A percentile compares a stretch with the other conserved stretches of the same genome.
Evolutionary conservation across 495 filamentous ascomycete species (phyloP).

Genomic region (Penicillium herquei): DNA sequence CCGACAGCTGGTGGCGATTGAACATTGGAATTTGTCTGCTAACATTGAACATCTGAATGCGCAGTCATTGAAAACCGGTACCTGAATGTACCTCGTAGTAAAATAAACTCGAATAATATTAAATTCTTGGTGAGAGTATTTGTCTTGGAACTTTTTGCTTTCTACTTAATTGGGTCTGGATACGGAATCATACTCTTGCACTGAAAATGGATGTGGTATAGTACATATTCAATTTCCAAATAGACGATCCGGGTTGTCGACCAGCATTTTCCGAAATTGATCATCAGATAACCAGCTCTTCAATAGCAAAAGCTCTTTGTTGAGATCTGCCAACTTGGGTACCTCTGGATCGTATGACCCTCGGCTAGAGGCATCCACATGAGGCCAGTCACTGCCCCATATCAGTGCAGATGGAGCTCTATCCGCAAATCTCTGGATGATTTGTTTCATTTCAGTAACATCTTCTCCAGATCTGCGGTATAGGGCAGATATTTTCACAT

Average conservation of each 20-base stretch:
- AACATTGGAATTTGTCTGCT: not conserved
- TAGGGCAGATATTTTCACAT: conserved; percentile 17
- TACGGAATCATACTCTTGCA: too few species aligned
- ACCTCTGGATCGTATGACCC: not conserved
- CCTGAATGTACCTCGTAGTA: not conserved
- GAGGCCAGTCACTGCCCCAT: conserved; percentile 27
- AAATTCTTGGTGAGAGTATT: too few species aligned
- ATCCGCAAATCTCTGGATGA: conserved; percentile 12
- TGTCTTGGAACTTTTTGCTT: too few species aligned
- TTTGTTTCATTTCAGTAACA: conserved; percentile 12
- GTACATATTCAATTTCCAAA: conserved; percentile 7
- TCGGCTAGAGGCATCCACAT: conserved; percentile 13
- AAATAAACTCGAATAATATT: too few species aligned
- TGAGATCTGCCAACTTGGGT: conserved; percentile 1
- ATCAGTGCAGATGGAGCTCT: conserved; percentile 8
- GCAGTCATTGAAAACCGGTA: too few species aligned
- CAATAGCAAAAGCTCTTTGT: conserved; percentile 7
- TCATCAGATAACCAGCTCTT: conserved; percentile 10
- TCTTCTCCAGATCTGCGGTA: conserved; percentile 11
- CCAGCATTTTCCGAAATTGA: conserved; percentile 15
- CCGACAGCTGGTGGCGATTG: conserved; percentile 1
- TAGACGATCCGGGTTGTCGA: conserved; percentile 11
- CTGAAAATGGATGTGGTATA: not conserved
- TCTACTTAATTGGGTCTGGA: too few species aligned
- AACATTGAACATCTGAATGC: too few species aligned